Percentiles rank a stretch among this genome's conserved stretches.
phyloP scores from a whole-genome alignment of 768 basidiomycete genomes.

The Xerocomellus intermedius region DNA sequence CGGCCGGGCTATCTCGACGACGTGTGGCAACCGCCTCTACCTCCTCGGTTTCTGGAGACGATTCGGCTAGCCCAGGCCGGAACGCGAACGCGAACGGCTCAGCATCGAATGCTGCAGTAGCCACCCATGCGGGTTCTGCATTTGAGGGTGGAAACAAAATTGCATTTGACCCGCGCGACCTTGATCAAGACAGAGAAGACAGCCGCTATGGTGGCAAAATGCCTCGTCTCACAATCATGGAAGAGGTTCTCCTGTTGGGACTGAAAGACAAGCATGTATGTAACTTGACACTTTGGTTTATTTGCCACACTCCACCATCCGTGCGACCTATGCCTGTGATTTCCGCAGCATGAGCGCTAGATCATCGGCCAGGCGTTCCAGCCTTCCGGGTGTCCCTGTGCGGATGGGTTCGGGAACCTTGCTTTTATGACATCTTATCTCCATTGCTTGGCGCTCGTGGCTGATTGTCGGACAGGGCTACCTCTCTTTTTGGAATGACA shows the following conservation, averaged over 20 bases:
- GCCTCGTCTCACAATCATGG: constrained; percentile 91
- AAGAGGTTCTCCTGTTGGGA: constrained; percentile 91
- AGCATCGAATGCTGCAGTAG: constrained; percentile 28
- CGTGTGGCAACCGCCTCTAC: constrained; percentile 48
- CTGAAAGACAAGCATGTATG: constrained; percentile 94
- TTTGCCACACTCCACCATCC: constrained; percentile 4
- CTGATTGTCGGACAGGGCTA: constrained; percentile 59
- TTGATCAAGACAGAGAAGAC: constrained; percentile 69
- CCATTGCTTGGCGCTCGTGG: background rate
- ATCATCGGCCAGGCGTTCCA: background rate
- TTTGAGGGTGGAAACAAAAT: constrained; percentile 86
- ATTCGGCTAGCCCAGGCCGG: constrained; percentile 33
- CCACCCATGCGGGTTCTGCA: constrained; percentile 72
- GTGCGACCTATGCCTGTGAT: constrained; percentile 6
- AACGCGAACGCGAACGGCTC: constrained; percentile 32
- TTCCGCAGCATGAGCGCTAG: constrained; percentile 22
- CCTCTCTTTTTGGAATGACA: constrained; percentile 99
- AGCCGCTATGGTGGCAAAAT: constrained; percentile 65
- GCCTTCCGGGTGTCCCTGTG: background rate
- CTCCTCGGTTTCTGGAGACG: constrained; percentile 38
- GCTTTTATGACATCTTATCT: constrained; percentile 21
- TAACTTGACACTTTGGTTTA: constrained; percentile 9
- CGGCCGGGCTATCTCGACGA: constrained; percentile 56
- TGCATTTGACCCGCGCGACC: constrained; percentile 91
- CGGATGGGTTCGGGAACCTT: constrained; percentile 4